phyloP scores from a whole-genome alignment of 2,329 filamentous ascomycete species.

The Proliferodiscus dingleyae region DNA sequence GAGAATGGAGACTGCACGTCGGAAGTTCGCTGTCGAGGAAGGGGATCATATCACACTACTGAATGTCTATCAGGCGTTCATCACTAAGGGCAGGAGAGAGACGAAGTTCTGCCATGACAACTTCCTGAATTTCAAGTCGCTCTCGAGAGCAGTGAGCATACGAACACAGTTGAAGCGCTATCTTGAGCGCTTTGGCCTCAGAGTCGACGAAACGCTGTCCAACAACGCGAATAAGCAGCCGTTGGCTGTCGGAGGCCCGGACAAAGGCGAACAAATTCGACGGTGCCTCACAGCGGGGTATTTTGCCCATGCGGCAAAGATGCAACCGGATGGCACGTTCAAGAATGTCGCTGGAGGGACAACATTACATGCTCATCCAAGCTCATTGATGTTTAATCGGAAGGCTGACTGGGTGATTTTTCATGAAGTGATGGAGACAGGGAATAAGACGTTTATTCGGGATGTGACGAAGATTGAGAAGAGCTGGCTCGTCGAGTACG shows the following conservation, averaged over 20 bases:
- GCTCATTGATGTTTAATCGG: slow-evolving; percentile 89
- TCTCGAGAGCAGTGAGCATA: slow-evolving; percentile 79
- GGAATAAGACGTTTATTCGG: slow-evolving; percentile 81
- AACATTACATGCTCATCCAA: slow-evolving; percentile 82
- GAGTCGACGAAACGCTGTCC: slow-evolving; percentile 58
- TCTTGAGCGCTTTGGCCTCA: slow-evolving; percentile 77
- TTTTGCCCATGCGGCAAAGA: slow-evolving; percentile 88
- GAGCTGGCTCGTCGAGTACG: slow-evolving; percentile 86
- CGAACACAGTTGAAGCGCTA: slow-evolving; percentile 81
- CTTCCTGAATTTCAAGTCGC: slow-evolving; percentile 77
- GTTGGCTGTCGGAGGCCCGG: slow-evolving; percentile 36
- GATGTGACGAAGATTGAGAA: slow-evolving; percentile 94
- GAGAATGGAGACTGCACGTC: slow-evolving; percentile 64
- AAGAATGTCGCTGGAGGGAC: slow-evolving; percentile 76
- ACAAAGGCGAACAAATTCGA: slow-evolving; percentile 68
- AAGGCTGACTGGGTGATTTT: slow-evolving; percentile 97
- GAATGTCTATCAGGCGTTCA: slow-evolving; percentile 88
- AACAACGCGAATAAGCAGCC: slow-evolving; percentile 29
- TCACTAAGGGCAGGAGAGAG: slow-evolving; percentile 77
- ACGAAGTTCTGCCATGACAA: slow-evolving; percentile 83
- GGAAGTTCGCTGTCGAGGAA: slow-evolving; percentile 86
- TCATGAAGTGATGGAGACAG: slow-evolving; percentile 86
- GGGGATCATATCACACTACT: slow-evolving; percentile 90
- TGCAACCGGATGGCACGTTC: slow-evolving; percentile 91
- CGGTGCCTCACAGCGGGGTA: slow-evolving; percentile 85